Conservation (phyloP, 805 yeast species). For the Diddensiella transvaalensis region DNA sequence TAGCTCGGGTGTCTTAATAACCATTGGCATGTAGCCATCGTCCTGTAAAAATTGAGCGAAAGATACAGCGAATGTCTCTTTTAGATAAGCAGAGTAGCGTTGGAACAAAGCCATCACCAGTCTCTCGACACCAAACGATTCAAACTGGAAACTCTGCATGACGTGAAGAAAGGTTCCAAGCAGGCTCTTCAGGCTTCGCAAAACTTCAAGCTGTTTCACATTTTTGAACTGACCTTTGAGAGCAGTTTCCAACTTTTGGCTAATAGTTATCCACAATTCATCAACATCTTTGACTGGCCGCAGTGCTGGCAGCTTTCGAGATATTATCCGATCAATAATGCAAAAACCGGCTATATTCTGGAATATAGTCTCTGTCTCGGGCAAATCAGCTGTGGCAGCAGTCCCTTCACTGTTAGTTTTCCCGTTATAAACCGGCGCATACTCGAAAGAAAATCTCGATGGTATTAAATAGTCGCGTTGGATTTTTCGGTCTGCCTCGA, state of each 20-base stretch:
- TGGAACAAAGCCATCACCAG: slow-evolving; percentile 57
- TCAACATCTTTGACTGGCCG: slow-evolving; percentile 60
- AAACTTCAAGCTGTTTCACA: slow-evolving; percentile 38
- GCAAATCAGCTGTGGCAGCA: slow-evolving; percentile 50
- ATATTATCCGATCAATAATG: slow-evolving; percentile 66
- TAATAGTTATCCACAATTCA: slow-evolving; percentile 73
- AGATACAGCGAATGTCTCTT: slow-evolving; percentile 53
- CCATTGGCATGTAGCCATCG: slow-evolving; percentile 88
- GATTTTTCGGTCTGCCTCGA: slow-evolving; percentile 66
- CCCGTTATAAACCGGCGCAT: slow-evolving; percentile 20
- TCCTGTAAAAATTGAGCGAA: slow-evolving; percentile 62
- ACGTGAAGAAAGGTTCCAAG: slow-evolving; percentile 72
- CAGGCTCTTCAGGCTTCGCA: slow-evolving; percentile 55
- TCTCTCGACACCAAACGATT: slow-evolving; percentile 56
- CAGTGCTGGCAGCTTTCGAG: slow-evolving; percentile 54
- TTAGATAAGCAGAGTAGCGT: slow-evolving; percentile 54
- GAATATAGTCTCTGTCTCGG: slow-evolving; percentile 19
- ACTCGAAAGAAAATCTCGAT: slow-evolving; percentile 45
- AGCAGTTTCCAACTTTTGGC: slow-evolving; percentile 32
- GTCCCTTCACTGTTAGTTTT: slow-evolving; percentile 29
- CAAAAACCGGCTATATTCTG: slow-evolving; percentile 70
- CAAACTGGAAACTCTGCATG: slow-evolving; percentile 67
- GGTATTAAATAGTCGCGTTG: slow-evolving; percentile 69
- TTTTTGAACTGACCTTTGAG: slow-evolving; percentile 8
- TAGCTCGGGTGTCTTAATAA: slow-evolving; percentile 54